Evolutionary conservation across 306 rosid species (phyloP).

Genomic region (Hippophae gyantsensis): DNA sequence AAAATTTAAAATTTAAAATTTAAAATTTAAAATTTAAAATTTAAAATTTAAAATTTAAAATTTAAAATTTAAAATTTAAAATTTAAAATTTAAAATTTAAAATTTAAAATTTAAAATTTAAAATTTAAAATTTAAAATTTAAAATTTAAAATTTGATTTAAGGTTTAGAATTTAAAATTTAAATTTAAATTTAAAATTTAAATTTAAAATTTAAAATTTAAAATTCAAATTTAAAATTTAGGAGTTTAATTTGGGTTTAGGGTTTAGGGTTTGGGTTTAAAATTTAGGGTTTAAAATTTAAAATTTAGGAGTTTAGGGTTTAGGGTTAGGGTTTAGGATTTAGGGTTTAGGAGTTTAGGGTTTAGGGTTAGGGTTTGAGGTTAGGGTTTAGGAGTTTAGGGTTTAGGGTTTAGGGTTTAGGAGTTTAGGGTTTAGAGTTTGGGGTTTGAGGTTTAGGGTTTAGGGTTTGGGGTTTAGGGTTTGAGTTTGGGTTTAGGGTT

Average conservation of each 20-base stretch:
- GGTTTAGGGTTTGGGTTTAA: conserved; percentile 1
- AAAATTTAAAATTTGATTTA: background rate
- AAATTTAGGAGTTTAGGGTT: background rate
- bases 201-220: conserved; percentile 2
- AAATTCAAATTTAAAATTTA: conserved; percentile 6
- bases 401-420: background rate
- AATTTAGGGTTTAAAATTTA: background rate
- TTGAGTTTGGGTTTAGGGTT: no score
- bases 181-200: background rate
- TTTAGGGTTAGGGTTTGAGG: background rate
- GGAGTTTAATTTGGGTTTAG: no score
- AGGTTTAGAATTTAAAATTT: conserved; percentile 3
- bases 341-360: conserved; percentile 1
- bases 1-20: no score
- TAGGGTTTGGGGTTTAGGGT: conserved; percentile 5
- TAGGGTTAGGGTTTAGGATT: conserved; percentile 5
- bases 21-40: no score
- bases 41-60: no score
- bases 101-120: background rate
- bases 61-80: no score
- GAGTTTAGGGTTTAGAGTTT: background rate
- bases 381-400: background rate
- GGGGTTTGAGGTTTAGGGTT: conserved; percentile 1
- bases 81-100: conserved; percentile 10
- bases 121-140: conserved; percentile 2